Evolutionary conservation across 208 protist species (phyloP), one percentile per base, ranked within the genome.

Genomic region (Leishmania gerbilli): DNA sequence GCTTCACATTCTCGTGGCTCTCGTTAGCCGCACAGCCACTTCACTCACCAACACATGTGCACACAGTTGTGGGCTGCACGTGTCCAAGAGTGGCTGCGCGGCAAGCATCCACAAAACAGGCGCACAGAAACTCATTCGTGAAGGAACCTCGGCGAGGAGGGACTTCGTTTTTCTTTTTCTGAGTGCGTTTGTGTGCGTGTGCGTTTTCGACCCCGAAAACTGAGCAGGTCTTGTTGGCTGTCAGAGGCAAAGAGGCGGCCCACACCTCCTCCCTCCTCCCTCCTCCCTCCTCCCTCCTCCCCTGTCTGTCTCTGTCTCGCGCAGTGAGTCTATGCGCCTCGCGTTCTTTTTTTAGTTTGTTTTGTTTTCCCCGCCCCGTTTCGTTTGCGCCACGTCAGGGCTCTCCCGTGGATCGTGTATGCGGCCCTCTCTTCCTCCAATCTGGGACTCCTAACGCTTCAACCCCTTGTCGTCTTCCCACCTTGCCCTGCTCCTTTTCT

Each of bases 241-340:
- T 51, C n/a, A 37, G 11, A 45, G 17, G 11, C n/a, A 69, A 34
- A 69, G 34, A 69, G 15, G 17, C 64, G 37, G 7, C 13, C 15
- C 15, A 5, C 64, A 40, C n/a, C 11, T 8, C 40, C 40, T 42
- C 40, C 40, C 40, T 40, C 40, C 4, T 42, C 56, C 40, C 40
- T 9, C 56, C 42, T 62, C 56, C 72, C 74, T 40, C 40, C 4
- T 42, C 56, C 40, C 40, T 9, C 56, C 42, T 62, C 56, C 72
- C 74, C 80, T 15, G 85, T 82, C 40, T 27, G 87, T 92, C 77
- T 88, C 88, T 31, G 90, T 31, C 21, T 31, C 21, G 21, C 56
- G 1, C 56, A 21, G 21, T 62, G 24, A 21, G 27, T 9, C 5
- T 62, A 9, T 7, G 56, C 24, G 21, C 31, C 21, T 7, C 56